Evolutionary conservation across 2,329 filamentous ascomycete species (phyloP), one percentile per base, ranked within the genome.

Genomic region (Claviceps maximensis): DNA sequence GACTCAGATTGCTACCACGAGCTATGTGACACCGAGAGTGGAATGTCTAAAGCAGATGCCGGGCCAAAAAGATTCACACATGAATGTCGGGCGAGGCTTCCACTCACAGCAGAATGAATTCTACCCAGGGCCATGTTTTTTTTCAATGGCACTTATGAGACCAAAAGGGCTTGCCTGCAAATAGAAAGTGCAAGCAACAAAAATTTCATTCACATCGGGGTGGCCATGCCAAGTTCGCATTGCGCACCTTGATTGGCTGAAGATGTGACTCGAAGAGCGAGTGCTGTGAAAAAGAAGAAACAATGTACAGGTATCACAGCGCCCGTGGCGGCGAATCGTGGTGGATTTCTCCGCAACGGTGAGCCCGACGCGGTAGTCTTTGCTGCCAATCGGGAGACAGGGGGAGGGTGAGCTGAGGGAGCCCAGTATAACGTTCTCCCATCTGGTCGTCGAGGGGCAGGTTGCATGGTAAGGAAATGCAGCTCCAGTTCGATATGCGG

Each of bases 221-320:
- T 49, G 4, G 17, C 45, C 21, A 29, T 23, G 48, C 48, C 36
- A n/a, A 41, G 23, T 25, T 33, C 25, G 9, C 40, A 25, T 40
- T 36, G 27, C 23, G 2, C 23, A 25, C 17, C 47, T 23, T 50
- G 47, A 25, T 47, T 50, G 47, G 52, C 31, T 38, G n/a, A 29
- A 45, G 25, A 50, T 36, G 52, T 57, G 55, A 50, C 55, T 52
- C 48, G 49, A 51, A 56, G 53, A 56, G 51, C 40, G 53, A 55
- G 23, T 51, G 42, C 29, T 33, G 46, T 47, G 47, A 31, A 46
- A 51, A 38, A 44, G 12, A 29, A 47, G 31, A 48, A 17, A 36
- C n/a, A 47, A 15, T n/a, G 9, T 27, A 42, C 23, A 27, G 44
- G 49, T 49, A 47, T 49, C 45, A 50, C 53, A 45, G 50, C 46